These are phyloP conservation scores for Aspergillus bertholletiae DNA, from an alignment of 495 filamentous ascomycete genomes.

Conservation along the genomic window DNA sequence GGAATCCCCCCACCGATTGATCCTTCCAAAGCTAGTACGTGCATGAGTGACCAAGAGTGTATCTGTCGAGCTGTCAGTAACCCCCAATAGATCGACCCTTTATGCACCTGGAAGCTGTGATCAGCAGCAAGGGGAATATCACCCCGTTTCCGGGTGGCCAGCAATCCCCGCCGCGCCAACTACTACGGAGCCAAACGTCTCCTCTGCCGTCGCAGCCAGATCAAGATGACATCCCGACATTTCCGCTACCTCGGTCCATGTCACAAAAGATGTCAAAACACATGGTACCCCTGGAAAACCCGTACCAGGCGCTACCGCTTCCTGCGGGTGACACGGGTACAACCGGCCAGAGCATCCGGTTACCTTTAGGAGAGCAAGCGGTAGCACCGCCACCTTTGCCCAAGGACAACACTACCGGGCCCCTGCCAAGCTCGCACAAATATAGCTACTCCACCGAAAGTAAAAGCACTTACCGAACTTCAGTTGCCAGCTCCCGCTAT, in stretches of 20 bases:
- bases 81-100: slow-evolving; percentile 58
- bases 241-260: slow-evolving; percentile 48
- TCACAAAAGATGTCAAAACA: slow-evolving; percentile 23
- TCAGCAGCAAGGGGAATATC: slow-evolving; percentile 48
- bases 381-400: slow-evolving; percentile 28
- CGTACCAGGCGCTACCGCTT: slow-evolving; percentile 15
- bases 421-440: slow-evolving; percentile 15
- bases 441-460: slow-evolving; percentile 36
- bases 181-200: slow-evolving; percentile 44
- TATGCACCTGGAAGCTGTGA: slow-evolving; percentile 52
- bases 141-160: slow-evolving; percentile 45
- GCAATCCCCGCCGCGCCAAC: slow-evolving; percentile 37
- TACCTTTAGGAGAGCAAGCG: slow-evolving; percentile 16
- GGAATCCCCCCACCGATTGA: slow-evolving; percentile 52
- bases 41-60: background rate
- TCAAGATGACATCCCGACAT: slow-evolving; percentile 60
- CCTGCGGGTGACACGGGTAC: slow-evolving; percentile 3
- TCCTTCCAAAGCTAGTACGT: slow-evolving; percentile 53
- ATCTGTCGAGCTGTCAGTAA: slow-evolving; percentile 2
- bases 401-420: slow-evolving; percentile 9
- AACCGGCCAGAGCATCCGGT: slow-evolving; percentile 4
- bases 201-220: slow-evolving; percentile 40
- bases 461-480: slow-evolving; percentile 44
- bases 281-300: slow-evolving; percentile 5
- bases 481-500: slow-evolving; percentile 40